These are phyloP conservation scores for Bruguiera gymnorhiza DNA, from an alignment of 345 rosid genomes.

Conservation along the genomic window DNA sequence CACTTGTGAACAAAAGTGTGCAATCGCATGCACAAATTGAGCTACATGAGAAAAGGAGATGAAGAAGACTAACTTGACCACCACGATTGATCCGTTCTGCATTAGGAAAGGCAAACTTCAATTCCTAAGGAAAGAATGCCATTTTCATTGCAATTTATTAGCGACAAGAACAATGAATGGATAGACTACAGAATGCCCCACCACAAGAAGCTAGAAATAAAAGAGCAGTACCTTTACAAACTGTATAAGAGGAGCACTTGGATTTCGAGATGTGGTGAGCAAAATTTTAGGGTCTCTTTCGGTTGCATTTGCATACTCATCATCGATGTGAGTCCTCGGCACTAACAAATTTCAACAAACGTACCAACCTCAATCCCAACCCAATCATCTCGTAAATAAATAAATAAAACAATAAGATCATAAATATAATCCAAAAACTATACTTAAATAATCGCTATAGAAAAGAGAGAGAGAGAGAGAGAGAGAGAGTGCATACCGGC, in stretches of 20 bases:
- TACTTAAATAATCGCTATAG: not conserved
- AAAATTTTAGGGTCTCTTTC: conserved; percentile 48
- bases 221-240: conserved; percentile 57
- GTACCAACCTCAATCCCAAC: not conserved
- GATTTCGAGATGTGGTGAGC: conserved; percentile 82
- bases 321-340: not conserved
- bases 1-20: too few species aligned
- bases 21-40: not conserved
- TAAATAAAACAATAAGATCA: not conserved
- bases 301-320: not conserved
- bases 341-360: not conserved
- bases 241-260: conserved; percentile 75
- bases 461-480: too few species aligned
- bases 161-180: not conserved
- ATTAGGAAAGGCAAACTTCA: conserved; percentile 80
- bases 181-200: not conserved
- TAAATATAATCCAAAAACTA: not conserved
- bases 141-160: not conserved
- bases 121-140: conserved; percentile 47
- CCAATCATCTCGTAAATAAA: too few species aligned
- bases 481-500: conserved; percentile 31
- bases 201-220: too few species aligned
- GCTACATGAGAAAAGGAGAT: not conserved
- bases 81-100: conserved; percentile 79
- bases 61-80: conserved; percentile 55